phyloP scores from a whole-genome alignment of 352 stramenopile genomes.

The Pythium dissimile region DNA sequence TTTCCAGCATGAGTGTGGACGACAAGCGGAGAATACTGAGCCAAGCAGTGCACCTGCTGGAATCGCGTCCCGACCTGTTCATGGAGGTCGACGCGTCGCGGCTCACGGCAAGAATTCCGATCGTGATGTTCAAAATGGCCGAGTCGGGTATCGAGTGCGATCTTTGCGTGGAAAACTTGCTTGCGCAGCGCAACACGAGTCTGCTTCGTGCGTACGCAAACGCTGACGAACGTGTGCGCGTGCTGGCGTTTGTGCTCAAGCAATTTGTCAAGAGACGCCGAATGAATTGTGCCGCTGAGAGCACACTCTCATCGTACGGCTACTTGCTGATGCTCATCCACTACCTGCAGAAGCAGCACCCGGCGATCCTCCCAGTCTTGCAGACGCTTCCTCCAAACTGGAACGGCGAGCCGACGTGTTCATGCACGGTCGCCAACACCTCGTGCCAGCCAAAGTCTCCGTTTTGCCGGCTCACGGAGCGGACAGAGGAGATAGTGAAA shows the following conservation, averaged over 20 bases:
- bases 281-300: slow-evolving; percentile 82
- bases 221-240: slow-evolving; percentile 66
- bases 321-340: slow-evolving; percentile 86
- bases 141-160: slow-evolving; percentile 70
- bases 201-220: slow-evolving; percentile 93
- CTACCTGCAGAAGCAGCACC: slow-evolving; percentile 70
- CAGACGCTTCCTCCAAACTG: slow-evolving; percentile 60
- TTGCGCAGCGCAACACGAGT: slow-evolving; percentile 97
- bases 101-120: slow-evolving; percentile 95
- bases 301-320: slow-evolving; percentile 81
- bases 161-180: slow-evolving; percentile 93
- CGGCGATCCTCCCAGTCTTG: slow-evolving; percentile 69
- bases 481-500: slow-evolving; percentile 24
- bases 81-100: slow-evolving; percentile 68
- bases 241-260: slow-evolving; percentile 81
- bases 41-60: slow-evolving; percentile 52
- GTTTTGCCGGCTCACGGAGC: slow-evolving; percentile 38
- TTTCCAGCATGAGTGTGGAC: slow-evolving; percentile 29
- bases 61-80: slow-evolving; percentile 64
- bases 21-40: slow-evolving; percentile 69
- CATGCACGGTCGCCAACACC: slow-evolving; percentile 18
- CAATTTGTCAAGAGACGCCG: slow-evolving; percentile 75
- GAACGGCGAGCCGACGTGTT: slow-evolving; percentile 30
- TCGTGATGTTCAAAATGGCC: slow-evolving; percentile 95
- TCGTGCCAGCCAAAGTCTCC: slow-evolving; percentile 26